Evolutionary conservation across 306 rosid species (phyloP).

Genomic region (Amphicarpaea edgeworthii): DNA sequence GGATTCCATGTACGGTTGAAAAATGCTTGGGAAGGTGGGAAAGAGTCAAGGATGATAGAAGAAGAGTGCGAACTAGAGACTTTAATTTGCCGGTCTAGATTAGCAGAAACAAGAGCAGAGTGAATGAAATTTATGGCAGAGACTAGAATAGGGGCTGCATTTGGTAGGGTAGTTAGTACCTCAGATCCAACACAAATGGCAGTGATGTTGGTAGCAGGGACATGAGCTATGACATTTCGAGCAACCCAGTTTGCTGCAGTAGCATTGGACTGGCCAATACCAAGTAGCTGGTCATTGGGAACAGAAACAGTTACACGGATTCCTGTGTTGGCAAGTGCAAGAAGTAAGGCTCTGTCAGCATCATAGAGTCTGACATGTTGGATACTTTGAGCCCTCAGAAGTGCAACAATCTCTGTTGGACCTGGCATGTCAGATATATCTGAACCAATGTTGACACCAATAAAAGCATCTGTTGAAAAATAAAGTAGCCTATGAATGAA

Average conservation of each 20-base stretch:
- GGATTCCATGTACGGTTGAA: conserved; percentile 93
- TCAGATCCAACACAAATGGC: conserved; percentile 90
- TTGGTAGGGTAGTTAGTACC: conserved; percentile 79
- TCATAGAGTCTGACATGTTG: conserved; percentile 82
- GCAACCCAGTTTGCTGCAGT: conserved; percentile 95
- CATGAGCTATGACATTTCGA: conserved; percentile 86
- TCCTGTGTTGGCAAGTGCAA: conserved; percentile 86
- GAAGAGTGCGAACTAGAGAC: conserved; percentile 90
- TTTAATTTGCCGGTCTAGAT: conserved; percentile 79
- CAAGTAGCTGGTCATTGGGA: conserved; percentile 90
- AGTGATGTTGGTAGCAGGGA: conserved; percentile 92
- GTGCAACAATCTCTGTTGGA: conserved; percentile 80
- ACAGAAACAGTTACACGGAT: conserved; percentile 79
- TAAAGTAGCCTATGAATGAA: background rate
- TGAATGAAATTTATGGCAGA: conserved; percentile 88
- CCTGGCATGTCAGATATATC: conserved; percentile 89
- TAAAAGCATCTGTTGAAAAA: conserved; percentile 69
- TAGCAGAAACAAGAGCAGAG: conserved; percentile 89
- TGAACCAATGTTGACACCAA: conserved; percentile 87
- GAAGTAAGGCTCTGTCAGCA: conserved; percentile 78
- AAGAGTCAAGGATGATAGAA: conserved; percentile 86
- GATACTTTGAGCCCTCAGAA: conserved; percentile 86
- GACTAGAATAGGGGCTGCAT: conserved; percentile 88
- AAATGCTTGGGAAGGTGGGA: conserved; percentile 98
- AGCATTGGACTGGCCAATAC: conserved; percentile 95